Evolutionary conservation across 352 stramenopile genomes (phyloP).

Genomic region (Pythium plurisporium): DNA sequence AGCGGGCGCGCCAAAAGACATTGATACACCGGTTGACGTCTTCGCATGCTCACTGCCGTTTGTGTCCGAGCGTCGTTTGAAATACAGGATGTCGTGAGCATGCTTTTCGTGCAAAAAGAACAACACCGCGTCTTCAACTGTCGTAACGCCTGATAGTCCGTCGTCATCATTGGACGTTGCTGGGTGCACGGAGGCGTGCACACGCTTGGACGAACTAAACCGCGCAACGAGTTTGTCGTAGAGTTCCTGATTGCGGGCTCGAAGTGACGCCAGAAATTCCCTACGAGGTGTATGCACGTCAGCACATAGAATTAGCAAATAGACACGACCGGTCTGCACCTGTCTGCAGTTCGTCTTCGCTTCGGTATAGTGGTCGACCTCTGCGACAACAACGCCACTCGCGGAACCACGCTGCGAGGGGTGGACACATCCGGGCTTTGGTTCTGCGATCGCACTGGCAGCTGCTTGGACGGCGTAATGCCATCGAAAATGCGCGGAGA

Average conservation of each 20-base stretch:
- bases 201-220: conserved; percentile 9
- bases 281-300: too few relatives aligned
- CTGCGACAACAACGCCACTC: conserved; percentile 3
- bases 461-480: conserved; percentile 35
- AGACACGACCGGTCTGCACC: too few relatives aligned
- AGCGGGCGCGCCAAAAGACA: conserved; percentile 19
- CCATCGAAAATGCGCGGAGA: conserved; percentile 39
- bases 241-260: conserved; percentile 21
- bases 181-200: too few relatives aligned
- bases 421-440: not conserved
- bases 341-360: conserved; percentile 11
- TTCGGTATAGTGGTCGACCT: too few relatives aligned
- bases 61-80: conserved; percentile 29
- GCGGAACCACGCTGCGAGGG: not conserved
- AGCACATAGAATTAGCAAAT: too few relatives aligned
- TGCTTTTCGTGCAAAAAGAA: conserved; percentile 71
- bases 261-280: conserved; percentile 13
- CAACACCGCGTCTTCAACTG: conserved; percentile 62
- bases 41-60: not conserved
- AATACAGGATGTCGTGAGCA: conserved; percentile 66
- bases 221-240: conserved; percentile 22
- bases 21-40: conserved; percentile 15
- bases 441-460: conserved; percentile 10
- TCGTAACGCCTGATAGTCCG: conserved; percentile 13
- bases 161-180: conserved; percentile 2